These are phyloP conservation scores for Berkeleyomyces rouxiae DNA, from an alignment of 2,329 filamentous ascomycete genomes.

Conservation along the genomic window DNA sequence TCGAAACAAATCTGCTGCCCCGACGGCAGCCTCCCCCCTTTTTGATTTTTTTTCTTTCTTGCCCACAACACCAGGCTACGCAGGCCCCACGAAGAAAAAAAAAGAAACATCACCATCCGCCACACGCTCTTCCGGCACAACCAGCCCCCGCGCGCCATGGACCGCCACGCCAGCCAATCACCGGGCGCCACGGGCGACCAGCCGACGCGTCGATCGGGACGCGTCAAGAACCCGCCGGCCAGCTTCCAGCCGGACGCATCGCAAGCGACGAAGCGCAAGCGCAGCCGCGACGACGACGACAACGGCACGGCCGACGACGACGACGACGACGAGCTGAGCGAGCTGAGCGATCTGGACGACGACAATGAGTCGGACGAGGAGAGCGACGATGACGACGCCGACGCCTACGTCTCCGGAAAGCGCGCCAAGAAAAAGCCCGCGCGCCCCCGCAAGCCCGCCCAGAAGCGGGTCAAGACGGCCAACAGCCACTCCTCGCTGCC, in stretches of 20 bases:
- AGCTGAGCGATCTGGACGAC: slow-evolving; percentile 20
- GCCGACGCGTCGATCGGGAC: slow-evolving; percentile 50
- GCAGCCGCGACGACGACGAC: slow-evolving; percentile 30
- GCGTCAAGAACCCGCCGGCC: slow-evolving; percentile 44
- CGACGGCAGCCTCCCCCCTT: not conserved
- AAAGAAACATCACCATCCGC: not conserved
- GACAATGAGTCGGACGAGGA: slow-evolving; percentile 30
- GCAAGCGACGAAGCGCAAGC: slow-evolving; percentile 40
- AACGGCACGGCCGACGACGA: slow-evolving; percentile 28
- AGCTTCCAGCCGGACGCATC: slow-evolving; percentile 37
- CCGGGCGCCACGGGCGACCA: slow-evolving; percentile 28
- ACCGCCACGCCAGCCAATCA: slow-evolving; percentile 38
- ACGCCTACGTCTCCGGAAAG: slow-evolving; percentile 20
- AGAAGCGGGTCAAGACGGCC: slow-evolving; percentile 44
- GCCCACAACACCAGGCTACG: not conserved
- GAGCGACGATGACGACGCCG: slow-evolving; percentile 25
- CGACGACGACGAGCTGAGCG: slow-evolving; percentile 26
- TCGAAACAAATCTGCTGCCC: not conserved
- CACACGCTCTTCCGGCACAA: not conserved
- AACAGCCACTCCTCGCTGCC: slow-evolving; percentile 39
- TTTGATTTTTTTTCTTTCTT: not conserved
- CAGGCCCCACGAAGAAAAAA: not conserved
- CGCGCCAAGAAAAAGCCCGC: slow-evolving; percentile 23
- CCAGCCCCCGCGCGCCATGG: slow-evolving; percentile 26
- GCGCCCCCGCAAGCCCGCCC: slow-evolving; percentile 37